A percentile compares a stretch with the other conserved stretches of the same genome.
Evolutionary conservation across 805 yeast genomes (phyloP).

Genomic region (Tetrapisispora pingtungensis): DNA sequence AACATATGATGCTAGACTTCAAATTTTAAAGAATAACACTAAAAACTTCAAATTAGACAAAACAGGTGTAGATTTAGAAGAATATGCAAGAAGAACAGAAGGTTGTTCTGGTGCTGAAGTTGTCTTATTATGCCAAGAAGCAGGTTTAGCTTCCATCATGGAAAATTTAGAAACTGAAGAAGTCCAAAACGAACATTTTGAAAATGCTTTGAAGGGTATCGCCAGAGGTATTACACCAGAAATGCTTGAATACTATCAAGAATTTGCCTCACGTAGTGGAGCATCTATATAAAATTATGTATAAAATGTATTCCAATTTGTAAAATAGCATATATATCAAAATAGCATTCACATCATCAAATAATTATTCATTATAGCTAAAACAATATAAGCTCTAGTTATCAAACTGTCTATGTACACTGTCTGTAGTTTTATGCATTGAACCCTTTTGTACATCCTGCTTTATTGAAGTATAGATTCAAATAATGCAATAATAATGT

Average conservation of each 20-base stretch:
- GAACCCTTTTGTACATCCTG: no score
- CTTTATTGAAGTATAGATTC: no score
- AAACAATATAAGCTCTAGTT: no score
- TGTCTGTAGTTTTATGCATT: no score
- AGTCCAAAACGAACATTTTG: conserved; percentile 62
- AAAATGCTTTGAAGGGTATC: conserved; percentile 54
- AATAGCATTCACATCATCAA: no score
- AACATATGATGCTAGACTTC: conserved; percentile 65
- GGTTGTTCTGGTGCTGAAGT: conserved; percentile 98
- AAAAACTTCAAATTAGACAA: conserved; percentile 46
- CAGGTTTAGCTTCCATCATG: conserved; percentile 90
- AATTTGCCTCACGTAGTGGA: conserved; percentile 35
- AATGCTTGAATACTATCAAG: conserved; percentile 67
- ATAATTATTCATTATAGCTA: no score
- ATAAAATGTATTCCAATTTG: no score
- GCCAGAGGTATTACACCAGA: conserved; percentile 75
- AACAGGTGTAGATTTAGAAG: conserved; percentile 39
- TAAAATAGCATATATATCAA: no score
- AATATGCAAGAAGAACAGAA: conserved; percentile 54
- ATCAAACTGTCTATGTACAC: no score
- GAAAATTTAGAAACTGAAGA: conserved; percentile 46
- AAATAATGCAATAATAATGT: no score
- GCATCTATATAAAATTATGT: conserved; percentile 16
- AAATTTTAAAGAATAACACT: conserved; percentile 65
- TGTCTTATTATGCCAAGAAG: conserved; percentile 84